phyloP scores from a whole-genome alignment of 352 stramenopile genomes.

The Phytophthora pistaciae region DNA sequence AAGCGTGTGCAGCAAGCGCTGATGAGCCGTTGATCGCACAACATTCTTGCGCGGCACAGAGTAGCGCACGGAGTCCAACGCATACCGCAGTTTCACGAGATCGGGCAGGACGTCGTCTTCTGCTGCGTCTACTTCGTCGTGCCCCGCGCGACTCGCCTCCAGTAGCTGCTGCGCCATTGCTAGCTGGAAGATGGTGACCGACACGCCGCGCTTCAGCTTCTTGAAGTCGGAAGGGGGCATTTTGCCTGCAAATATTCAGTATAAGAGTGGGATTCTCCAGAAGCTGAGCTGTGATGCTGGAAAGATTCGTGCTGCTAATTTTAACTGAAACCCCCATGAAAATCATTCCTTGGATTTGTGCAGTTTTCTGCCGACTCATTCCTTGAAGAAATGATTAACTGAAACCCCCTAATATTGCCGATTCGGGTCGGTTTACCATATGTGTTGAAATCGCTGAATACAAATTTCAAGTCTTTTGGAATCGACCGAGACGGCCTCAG shows the following conservation, averaged over 20 bases:
- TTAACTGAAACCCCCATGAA: slow-evolving; percentile 1
- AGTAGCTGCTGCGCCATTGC: not conserved
- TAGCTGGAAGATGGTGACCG: not conserved
- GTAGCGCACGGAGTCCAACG: not conserved
- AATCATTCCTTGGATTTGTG: not conserved
- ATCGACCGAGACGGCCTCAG: too few relatives aligned
- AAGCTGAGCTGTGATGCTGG: not conserved
- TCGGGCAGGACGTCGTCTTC: not conserved
- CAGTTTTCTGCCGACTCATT: slow-evolving; percentile 1
- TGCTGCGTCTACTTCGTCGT: not conserved
- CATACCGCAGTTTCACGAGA: not conserved
- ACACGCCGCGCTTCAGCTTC: not conserved
- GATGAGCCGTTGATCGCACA: not conserved
- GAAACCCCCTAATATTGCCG: not conserved
- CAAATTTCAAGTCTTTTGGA: too few relatives aligned
- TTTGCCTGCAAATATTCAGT: slow-evolving; percentile 22
- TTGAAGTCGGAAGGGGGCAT: not conserved
- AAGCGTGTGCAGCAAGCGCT: not conserved
- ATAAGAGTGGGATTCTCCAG: not conserved
- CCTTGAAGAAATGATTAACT: not conserved
- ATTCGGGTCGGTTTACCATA: too few relatives aligned
- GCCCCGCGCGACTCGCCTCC: not conserved
- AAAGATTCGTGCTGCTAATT: not conserved
- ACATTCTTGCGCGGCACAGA: not conserved
- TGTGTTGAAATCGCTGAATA: too few relatives aligned